These are phyloP conservation scores for Pythium vanterpoolii DNA, from an alignment of 352 stramenopile genomes.

Conservation along the genomic window DNA sequence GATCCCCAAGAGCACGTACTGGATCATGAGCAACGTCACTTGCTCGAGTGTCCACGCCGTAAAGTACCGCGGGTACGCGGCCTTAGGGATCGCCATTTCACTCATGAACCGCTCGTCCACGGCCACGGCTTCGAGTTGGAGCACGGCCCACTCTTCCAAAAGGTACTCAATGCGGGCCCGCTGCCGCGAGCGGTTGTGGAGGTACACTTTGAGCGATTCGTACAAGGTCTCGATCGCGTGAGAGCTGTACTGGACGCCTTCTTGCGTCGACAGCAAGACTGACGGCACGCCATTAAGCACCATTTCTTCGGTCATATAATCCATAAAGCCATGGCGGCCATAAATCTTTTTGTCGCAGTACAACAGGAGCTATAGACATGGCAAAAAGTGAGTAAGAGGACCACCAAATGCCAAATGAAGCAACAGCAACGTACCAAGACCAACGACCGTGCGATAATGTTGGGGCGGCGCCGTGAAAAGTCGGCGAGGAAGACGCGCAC, in stretches of 20 bases:
- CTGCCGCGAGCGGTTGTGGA: conserved; percentile 81
- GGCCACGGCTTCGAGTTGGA: conserved; percentile 65
- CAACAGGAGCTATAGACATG: conserved; percentile 76
- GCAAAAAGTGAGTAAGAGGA: too few species aligned
- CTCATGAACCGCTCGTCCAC: conserved; percentile 80
- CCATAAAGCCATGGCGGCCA: conserved; percentile 78
- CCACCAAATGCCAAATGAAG: neutral
- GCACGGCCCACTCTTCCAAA: conserved; percentile 74
- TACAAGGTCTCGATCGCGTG: conserved; percentile 80
- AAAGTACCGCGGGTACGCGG: conserved; percentile 73
- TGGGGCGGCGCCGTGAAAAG: conserved; percentile 65
- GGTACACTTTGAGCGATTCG: conserved; percentile 77
- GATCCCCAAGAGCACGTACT: conserved; percentile 71
- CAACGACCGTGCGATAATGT: conserved; percentile 76
- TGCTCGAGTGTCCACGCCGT: conserved; percentile 81
- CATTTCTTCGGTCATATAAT: conserved; percentile 81
- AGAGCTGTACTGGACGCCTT: conserved; percentile 74
- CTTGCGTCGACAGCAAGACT: conserved; percentile 80
- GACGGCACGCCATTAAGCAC: conserved; percentile 77
- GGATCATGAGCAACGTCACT: conserved; percentile 69
- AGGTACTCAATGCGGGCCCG: conserved; percentile 76
- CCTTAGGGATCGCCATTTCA: conserved; percentile 85
- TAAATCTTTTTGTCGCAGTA: conserved; percentile 88
- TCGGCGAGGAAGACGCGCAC: conserved; percentile 72
- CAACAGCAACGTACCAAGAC: conserved; percentile 53